These are phyloP conservation scores for Boechera retrofracta DNA, from an alignment of 345 rosid genomes.

Conservation along the genomic window DNA sequence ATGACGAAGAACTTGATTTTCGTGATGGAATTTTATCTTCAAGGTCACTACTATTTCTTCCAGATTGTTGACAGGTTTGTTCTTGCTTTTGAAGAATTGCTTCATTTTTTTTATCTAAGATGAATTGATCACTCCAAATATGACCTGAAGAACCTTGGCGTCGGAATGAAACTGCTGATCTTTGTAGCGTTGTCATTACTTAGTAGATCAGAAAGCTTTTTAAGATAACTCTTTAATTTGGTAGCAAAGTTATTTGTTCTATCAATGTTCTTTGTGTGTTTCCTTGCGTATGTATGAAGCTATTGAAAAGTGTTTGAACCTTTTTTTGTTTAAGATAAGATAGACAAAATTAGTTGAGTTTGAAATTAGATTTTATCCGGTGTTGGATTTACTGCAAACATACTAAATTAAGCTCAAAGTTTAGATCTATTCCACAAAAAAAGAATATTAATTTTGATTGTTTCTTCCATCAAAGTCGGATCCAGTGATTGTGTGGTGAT, in stretches of 20 bases:
- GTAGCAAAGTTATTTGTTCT: background rate
- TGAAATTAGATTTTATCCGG: conserved; percentile 26
- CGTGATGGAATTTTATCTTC: conserved; percentile 5
- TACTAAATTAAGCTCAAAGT: conserved; percentile 12
- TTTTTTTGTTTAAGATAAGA: conserved; percentile 24
- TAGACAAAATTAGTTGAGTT: background rate
- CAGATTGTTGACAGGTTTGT: background rate
- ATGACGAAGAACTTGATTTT: conserved; percentile 29
- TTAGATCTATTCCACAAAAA: background rate
- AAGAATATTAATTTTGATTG: background rate
- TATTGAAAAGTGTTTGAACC: conserved; percentile 9
- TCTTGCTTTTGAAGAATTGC: conserved; percentile 9
- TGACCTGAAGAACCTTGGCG: conserved; percentile 44
- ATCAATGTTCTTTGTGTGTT: background rate
- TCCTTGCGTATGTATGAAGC: background rate
- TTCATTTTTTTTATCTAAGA: background rate
- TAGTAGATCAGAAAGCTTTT: background rate
- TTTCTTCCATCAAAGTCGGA: background rate
- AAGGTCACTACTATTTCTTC: background rate
- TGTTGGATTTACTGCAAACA: background rate
- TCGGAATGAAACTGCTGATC: conserved; percentile 40
- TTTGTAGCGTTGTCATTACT: conserved; percentile 31
- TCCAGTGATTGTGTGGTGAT: background rate
- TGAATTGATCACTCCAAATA: conserved; percentile 28
- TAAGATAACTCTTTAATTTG: background rate